A percentile compares a stretch with the other conserved stretches of the same genome.
Evolutionary conservation across 1,284 basidiomycete genomes (phyloP).

Genomic region (Cryptococcus sp.): DNA sequence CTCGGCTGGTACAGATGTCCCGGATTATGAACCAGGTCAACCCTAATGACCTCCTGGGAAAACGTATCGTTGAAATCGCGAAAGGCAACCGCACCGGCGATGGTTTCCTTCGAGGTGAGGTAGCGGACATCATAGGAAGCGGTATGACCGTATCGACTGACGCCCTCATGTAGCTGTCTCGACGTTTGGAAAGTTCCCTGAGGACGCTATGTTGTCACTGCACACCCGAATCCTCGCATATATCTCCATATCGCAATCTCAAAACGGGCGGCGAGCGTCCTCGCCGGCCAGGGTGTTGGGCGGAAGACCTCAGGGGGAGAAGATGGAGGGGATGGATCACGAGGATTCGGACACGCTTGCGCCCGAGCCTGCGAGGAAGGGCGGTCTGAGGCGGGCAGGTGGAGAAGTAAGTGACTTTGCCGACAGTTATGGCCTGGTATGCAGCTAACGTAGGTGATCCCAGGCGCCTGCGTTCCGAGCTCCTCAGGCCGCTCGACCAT

Average conservation of each 20-base stretch:
- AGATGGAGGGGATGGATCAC: slow-evolving; percentile 63
- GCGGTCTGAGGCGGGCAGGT: slow-evolving; percentile 68
- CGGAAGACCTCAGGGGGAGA: slow-evolving; percentile 9
- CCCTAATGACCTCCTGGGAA: slow-evolving; percentile 75
- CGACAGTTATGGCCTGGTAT: too few relatives aligned
- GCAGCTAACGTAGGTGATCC: slow-evolving; percentile 2
- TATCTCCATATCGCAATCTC: slow-evolving; percentile 54
- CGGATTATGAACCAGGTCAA: slow-evolving; percentile 72
- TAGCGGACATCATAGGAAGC: too few relatives aligned
- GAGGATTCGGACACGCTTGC: slow-evolving; percentile 75
- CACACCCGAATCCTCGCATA: slow-evolving; percentile 62
- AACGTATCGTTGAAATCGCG: slow-evolving; percentile 74
- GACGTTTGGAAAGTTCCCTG: slow-evolving; percentile 81
- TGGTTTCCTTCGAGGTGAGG: slow-evolving; percentile 61
- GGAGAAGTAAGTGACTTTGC: slow-evolving; percentile 57
- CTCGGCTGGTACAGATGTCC: slow-evolving; percentile 58
- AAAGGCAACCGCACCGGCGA: slow-evolving; percentile 60
- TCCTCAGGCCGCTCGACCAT: slow-evolving; percentile 67
- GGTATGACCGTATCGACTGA: background rate
- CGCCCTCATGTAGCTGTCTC: slow-evolving; percentile 59
- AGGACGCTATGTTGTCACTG: slow-evolving; percentile 59
- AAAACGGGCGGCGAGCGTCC: slow-evolving; percentile 22
- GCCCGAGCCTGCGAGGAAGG: slow-evolving; percentile 68
- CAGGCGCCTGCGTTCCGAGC: slow-evolving; percentile 73
- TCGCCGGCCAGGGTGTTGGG: slow-evolving; percentile 34